Evolutionary conservation across 2,329 filamentous ascomycete genomes (phyloP).

Genomic region (Macrophomina pseudophaseolina): DNA sequence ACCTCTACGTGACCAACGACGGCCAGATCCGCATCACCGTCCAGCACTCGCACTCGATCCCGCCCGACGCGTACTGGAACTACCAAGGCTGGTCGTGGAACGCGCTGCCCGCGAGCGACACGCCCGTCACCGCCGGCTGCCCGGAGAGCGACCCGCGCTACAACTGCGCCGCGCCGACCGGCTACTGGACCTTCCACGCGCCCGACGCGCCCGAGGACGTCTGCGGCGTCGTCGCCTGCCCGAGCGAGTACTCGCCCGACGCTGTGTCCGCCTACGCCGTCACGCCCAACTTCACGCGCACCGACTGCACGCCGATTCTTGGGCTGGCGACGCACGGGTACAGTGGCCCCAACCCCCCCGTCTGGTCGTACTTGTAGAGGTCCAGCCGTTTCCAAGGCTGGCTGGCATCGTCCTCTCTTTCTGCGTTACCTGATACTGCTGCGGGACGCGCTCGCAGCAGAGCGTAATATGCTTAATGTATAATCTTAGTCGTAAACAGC

Average conservation of each 20-base stretch:
- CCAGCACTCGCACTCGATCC: constrained; percentile 32
- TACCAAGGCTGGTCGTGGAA: constrained; percentile 33
- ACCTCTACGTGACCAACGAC: constrained; percentile 30
- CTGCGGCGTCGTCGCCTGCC: constrained; percentile 32
- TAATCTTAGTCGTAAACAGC: background rate
- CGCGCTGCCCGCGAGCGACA: constrained; percentile 11
- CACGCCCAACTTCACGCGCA: constrained; percentile 30
- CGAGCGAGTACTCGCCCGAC: constrained; percentile 25
- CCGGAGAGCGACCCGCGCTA: constrained; percentile 25
- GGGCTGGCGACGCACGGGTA: constrained; percentile 33
- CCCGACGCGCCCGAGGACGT: constrained; percentile 26
- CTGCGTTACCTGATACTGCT: background rate
- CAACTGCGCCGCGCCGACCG: constrained; percentile 31
- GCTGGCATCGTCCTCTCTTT: background rate
- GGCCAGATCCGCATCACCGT: constrained; percentile 31
- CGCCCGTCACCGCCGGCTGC: constrained; percentile 19
- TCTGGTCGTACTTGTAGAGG: constrained; percentile 30
- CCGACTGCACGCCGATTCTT: constrained; percentile 29
- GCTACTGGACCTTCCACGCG: constrained; percentile 32
- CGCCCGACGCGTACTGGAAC: constrained; percentile 28
- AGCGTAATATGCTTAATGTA: background rate
- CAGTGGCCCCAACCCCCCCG: constrained; percentile 29
- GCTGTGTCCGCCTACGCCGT: constrained; percentile 30
- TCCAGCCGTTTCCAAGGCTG: background rate
- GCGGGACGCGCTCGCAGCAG: too few relatives aligned